Conservation (phyloP, 805 yeast genomes). For the Metschnikowia rubicola region DNA sequence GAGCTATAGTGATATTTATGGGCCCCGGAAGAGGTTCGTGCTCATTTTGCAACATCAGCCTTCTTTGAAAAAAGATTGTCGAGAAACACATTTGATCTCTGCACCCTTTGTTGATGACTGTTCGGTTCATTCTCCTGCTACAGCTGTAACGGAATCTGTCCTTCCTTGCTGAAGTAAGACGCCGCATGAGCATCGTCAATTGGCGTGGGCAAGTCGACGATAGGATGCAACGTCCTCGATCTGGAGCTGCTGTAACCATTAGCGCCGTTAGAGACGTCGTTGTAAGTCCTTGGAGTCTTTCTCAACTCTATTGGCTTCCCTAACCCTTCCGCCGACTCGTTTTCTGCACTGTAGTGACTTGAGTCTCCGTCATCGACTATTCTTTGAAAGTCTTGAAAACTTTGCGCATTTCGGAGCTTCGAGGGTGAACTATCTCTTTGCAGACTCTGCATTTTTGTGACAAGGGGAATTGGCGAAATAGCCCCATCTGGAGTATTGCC, state of each 20-base stretch:
- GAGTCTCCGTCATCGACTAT: background rate
- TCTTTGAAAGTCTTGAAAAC: slow-evolving; percentile 2
- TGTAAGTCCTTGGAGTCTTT: background rate
- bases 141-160: slow-evolving; percentile 5
- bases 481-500: slow-evolving; percentile 5
- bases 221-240: slow-evolving; percentile 20
- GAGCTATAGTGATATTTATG: too few relatives aligned
- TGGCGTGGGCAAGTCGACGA: slow-evolving; percentile 27
- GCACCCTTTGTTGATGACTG: too few relatives aligned
- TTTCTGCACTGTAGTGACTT: slow-evolving; percentile 1
- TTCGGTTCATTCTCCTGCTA: background rate
- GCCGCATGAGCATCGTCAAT: slow-evolving; percentile 17
- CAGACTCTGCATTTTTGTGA: slow-evolving; percentile 2
- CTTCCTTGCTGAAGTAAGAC: slow-evolving; percentile 5
- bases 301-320: slow-evolving; percentile 5
- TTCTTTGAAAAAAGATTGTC: too few relatives aligned
- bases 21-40: too few relatives aligned
- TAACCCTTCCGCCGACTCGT: background rate
- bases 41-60: too few relatives aligned
- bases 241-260: background rate
- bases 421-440: background rate
- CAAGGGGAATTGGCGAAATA: slow-evolving; percentile 2
- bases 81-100: too few relatives aligned
- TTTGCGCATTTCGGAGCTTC: slow-evolving; percentile 1
- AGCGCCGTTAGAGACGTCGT: background rate